Percentiles rank a stretch among this genome's conserved stretches.
These are phyloP conservation scores for Phalaenopsis aphrodite DNA, from an alignment of 106 monocot genomes.

Conservation along the genomic window DNA sequence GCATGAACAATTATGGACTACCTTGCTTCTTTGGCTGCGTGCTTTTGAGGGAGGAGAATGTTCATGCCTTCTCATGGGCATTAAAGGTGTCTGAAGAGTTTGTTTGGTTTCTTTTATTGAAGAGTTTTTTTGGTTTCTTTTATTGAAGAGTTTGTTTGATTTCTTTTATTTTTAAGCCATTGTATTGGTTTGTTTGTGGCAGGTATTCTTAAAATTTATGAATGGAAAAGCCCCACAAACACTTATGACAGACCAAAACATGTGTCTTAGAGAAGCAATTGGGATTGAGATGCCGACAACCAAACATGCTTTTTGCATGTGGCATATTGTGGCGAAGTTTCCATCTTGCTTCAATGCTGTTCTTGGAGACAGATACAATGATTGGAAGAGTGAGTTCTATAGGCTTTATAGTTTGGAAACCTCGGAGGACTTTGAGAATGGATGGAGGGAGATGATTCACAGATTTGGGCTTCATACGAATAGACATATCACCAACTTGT, in stretches of 20 bases:
- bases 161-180: background rate
- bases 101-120: background rate
- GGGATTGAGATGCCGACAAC: constrained; percentile 52
- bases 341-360: constrained; percentile 78
- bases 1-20: constrained; percentile 80
- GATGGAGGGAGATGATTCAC: constrained; percentile 73
- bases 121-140: no score
- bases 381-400: constrained; percentile 66
- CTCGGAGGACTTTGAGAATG: constrained; percentile 58
- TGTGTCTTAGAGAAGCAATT: constrained; percentile 68
- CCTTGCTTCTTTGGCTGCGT: constrained; percentile 81
- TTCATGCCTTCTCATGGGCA: constrained; percentile 66
- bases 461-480: constrained; percentile 65
- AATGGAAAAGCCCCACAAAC: constrained; percentile 71
- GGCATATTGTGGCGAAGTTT: constrained; percentile 69
- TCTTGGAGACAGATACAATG: constrained; percentile 66
- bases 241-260: constrained; percentile 73
- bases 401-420: constrained; percentile 63
- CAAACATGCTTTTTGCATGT: constrained; percentile 70
- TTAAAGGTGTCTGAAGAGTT: constrained; percentile 40
- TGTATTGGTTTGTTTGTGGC: constrained; percentile 15
- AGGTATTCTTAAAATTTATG: constrained; percentile 87
- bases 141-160: background rate
- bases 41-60: constrained; percentile 62
- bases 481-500: constrained; percentile 61